Base-by-base conservation (phyloP, 208 protist species). In the Trichomonas gallinae region DNA sequence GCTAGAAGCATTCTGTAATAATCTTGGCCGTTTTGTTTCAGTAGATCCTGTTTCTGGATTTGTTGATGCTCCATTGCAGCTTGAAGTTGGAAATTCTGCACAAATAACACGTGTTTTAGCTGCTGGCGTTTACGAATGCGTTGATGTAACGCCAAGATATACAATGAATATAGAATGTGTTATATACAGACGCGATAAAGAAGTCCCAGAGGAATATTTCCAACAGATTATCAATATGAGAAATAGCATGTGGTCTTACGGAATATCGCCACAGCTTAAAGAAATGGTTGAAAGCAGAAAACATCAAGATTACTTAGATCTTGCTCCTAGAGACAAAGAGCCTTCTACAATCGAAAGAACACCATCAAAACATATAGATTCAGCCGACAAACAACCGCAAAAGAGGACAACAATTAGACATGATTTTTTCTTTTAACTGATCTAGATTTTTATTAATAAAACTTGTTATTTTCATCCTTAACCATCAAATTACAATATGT, bases 31-130 rank as follows among this genome's bases (percentile, higher is more conserved):
- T 38, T 97, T 93, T 72, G 26, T 97, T 36, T 93, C 96, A 51
- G 26, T 72, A 40, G 97, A 97, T 63, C 42, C 96, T 45, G 96
- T 96, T 83, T 96, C 97, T 81, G n/a, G 82, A 4, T n/a, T n/a
- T 9, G 17, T 40, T 8, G 96, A 97, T 58, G 45, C 42, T 0
- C 97, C 97, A 31, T 81, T 97, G 9, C 8, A 63, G 0, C 97
- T 97, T 58, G 96, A 96, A 63, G 11, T 11, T 2, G 97, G 97
- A 36, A 97, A 96, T 83, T 11, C 38, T 26, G 96, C 96, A 89
- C 26, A 96, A 40, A 58, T 97, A 45, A 88, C 44, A 26, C 51
- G 93, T 51, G 88, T 97, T 10, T 26, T 97, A 13, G 31, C 96
- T 21, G 87, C 96, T 44, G 82, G 48, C 9, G n/a, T 38, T 10